A percentile compares a stretch with the other conserved stretches of the same genome.
These are phyloP conservation scores for Globisporangium orthogonon DNA, from an alignment of 352 stramenopile genomes.

Conservation along the genomic window DNA sequence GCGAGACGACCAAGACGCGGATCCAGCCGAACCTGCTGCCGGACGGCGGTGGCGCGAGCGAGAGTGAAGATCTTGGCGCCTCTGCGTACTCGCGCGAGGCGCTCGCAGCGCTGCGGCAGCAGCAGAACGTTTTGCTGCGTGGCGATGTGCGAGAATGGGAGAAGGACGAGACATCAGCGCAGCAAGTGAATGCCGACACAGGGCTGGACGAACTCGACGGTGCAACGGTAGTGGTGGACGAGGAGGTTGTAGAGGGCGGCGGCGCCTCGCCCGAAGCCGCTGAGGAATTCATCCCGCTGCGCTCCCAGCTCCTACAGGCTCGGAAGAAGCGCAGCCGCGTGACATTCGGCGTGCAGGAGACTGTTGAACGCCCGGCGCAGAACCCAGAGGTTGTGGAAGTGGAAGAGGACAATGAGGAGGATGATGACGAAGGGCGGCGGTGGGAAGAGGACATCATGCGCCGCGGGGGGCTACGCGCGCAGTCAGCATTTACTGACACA, in stretches of 20 bases:
- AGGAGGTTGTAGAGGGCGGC: constrained; percentile 12
- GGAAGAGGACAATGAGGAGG: constrained; percentile 16
- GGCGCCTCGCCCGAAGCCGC: constrained; percentile 11
- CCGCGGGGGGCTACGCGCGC: constrained; percentile 38
- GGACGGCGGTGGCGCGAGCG: not conserved
- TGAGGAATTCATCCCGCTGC: constrained; percentile 67
- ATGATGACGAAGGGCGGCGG: constrained; percentile 36
- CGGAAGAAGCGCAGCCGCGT: constrained; percentile 47
- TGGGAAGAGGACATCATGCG: constrained; percentile 83
- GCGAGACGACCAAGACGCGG: not conserved
- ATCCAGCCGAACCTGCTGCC: constrained; percentile 58
- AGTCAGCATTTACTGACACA: not conserved
- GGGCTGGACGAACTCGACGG: constrained; percentile 28
- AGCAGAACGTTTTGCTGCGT: constrained; percentile 56
- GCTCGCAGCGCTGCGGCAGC: constrained; percentile 43
- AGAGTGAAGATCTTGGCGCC: constrained; percentile 7
- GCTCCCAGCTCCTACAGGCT: constrained; percentile 30
- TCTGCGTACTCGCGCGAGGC: constrained; percentile 47
- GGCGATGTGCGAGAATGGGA: constrained; percentile 6
- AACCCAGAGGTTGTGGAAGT: constrained; percentile 39
- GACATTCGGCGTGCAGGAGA: constrained; percentile 45
- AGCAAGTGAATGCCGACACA: not conserved
- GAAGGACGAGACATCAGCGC: not conserved
- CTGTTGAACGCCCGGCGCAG: constrained; percentile 24
- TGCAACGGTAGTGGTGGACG: constrained; percentile 13